Evolutionary conservation across 208 protist genomes (phyloP).

Genomic region (Crithidia brevicula): DNA sequence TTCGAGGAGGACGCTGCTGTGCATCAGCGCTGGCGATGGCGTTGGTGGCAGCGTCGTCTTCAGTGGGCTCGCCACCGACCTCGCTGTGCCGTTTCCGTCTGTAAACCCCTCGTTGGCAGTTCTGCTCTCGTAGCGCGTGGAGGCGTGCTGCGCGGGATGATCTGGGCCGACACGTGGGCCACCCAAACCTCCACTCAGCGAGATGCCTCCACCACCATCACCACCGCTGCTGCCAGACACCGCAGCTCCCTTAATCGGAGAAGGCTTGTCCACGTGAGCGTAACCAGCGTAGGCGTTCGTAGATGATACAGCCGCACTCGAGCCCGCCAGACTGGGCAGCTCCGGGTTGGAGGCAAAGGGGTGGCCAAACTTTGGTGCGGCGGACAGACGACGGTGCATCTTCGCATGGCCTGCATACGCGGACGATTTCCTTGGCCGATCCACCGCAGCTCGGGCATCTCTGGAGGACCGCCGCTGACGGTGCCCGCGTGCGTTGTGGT

Average conservation of each 20-base stretch:
- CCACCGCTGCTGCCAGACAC: constrained; percentile 1
- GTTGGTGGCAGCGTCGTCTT: too few species aligned
- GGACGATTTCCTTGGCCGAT: too few species aligned
- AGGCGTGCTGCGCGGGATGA: background rate
- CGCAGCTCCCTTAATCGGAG: background rate
- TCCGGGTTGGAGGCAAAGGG: constrained; percentile 4
- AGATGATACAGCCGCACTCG: background rate
- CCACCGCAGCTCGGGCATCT: too few species aligned
- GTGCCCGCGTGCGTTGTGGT: too few species aligned
- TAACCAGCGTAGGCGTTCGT: background rate
- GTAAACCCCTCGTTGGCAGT: background rate
- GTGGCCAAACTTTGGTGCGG: constrained; percentile 3
- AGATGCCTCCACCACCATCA: background rate
- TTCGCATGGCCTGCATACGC: too few species aligned
- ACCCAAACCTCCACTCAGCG: too few species aligned
- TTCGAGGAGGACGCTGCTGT: background rate
- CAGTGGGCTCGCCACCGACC: background rate
- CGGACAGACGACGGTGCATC: background rate
- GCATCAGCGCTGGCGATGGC: too few species aligned
- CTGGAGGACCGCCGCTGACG: too few species aligned
- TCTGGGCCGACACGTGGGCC: background rate
- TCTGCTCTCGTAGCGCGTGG: constrained; percentile 3
- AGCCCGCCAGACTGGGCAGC: background rate
- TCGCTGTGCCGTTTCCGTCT: background rate
- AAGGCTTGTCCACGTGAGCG: background rate